phyloP scores from a whole-genome alignment of 345 rosid species.

The Xanthoceras sorbifolium region DNA sequence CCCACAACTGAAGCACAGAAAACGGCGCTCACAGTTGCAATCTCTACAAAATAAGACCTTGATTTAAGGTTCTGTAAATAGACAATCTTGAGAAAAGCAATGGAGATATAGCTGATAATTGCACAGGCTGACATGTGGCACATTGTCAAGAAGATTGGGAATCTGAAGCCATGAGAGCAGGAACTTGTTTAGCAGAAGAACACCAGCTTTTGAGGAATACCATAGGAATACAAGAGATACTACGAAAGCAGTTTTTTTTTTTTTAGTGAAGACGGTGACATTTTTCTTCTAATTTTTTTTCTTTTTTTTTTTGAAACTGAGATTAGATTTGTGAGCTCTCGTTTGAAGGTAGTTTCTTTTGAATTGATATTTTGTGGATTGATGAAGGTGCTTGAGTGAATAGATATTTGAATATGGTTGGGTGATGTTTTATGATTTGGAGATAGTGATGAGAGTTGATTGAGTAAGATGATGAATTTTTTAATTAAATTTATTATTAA shows the following conservation, averaged over 20 bases:
- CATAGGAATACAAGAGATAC: constrained; percentile 54
- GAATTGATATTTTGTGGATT: too few species aligned
- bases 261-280: constrained; percentile 24
- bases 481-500: too few species aligned
- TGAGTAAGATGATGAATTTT: too few species aligned
- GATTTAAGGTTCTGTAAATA: constrained; percentile 82
- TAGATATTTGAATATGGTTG: too few species aligned
- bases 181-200: constrained; percentile 85
- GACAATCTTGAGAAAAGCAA: constrained; percentile 76
- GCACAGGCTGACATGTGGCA: constrained; percentile 97
- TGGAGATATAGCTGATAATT: constrained; percentile 76
- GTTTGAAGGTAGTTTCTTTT: too few species aligned
- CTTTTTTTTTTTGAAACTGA: neutral
- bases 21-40: constrained; percentile 78
- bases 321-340: constrained; percentile 16
- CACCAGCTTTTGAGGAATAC: constrained; percentile 91
- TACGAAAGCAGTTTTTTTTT: constrained; percentile 60
- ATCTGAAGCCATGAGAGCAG: constrained; percentile 88
- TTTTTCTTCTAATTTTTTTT: neutral
- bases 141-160: constrained; percentile 90
- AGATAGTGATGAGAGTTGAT: too few species aligned
- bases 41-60: constrained; percentile 69
- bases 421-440: too few species aligned
- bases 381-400: too few species aligned
- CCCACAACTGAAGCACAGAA: constrained; percentile 96